phyloP scores from a whole-genome alignment of 73 alveolate genomes.

The Effrenium voratum region DNA sequence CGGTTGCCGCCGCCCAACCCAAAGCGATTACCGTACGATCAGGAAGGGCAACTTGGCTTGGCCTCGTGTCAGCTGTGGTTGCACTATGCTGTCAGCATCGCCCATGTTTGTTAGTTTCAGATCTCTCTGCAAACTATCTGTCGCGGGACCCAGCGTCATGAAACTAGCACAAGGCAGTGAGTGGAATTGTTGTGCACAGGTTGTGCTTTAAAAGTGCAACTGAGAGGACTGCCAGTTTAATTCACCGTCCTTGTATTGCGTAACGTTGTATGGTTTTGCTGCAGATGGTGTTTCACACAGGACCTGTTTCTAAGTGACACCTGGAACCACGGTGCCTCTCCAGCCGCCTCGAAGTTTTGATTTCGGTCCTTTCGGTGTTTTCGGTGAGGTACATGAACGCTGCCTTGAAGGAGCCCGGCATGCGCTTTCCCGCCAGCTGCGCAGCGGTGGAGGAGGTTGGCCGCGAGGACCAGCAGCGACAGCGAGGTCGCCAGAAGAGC shows the following conservation, averaged over 20 bases:
- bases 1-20: conserved; percentile 2
- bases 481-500: conserved; percentile 42
- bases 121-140: too few species aligned
- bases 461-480: conserved; percentile 20
- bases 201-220: neutral
- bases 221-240: neutral
- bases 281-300: too few species aligned
- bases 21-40: conserved; percentile 2
- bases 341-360: too few species aligned
- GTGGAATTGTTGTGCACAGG: neutral
- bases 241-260: neutral
- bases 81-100: too few species aligned
- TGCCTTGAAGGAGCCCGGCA: conserved; percentile 16
- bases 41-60: neutral
- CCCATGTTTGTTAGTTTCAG: too few species aligned
- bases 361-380: too few species aligned
- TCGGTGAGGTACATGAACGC: conserved; percentile 36
- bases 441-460: conserved; percentile 88
- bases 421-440: conserved; percentile 22
- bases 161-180: neutral
- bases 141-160: too few species aligned
- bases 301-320: too few species aligned
- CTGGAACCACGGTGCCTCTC: too few species aligned
- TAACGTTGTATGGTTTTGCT: neutral
- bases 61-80: too few species aligned